These are phyloP conservation scores for Naematelia encephala DNA, from an alignment of 768 basidiomycete species.

Conservation along the genomic window DNA sequence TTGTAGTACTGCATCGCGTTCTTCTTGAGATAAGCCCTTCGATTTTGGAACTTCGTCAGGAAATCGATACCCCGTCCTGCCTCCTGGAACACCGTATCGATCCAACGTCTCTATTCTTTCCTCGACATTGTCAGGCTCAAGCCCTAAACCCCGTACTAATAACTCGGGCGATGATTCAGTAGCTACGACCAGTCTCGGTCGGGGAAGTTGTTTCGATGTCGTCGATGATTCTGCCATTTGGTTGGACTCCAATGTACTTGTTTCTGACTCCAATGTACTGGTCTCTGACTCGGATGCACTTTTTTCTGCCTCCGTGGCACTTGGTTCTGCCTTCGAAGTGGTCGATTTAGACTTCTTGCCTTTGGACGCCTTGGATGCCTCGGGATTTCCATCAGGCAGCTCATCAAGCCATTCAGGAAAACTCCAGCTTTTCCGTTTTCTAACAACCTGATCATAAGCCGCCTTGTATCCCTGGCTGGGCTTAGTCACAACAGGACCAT, in stretches of 20 bases:
- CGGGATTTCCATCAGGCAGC: slow-evolving; percentile 5
- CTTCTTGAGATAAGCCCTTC: background rate
- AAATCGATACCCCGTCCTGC: background rate
- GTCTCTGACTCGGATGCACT: too few relatives aligned
- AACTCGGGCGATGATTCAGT: slow-evolving; percentile 1
- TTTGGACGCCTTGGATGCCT: background rate
- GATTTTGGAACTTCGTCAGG: background rate
- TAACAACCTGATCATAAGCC: background rate
- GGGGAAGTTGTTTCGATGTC: background rate
- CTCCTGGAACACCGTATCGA: background rate
- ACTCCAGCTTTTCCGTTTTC: slow-evolving; percentile 3
- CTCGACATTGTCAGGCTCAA: background rate
- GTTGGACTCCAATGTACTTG: too few relatives aligned
- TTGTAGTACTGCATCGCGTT: background rate
- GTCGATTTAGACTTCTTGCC: too few relatives aligned
- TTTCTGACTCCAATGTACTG: too few relatives aligned
- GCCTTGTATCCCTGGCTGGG: background rate
- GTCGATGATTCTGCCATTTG: background rate
- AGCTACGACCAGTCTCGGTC: slow-evolving; percentile 24
- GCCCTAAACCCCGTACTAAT: background rate
- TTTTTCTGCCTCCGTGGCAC: too few relatives aligned
- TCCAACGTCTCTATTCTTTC: background rate
- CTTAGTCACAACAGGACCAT: background rate
- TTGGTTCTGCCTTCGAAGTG: too few relatives aligned
- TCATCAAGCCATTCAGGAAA: slow-evolving; percentile 17